phyloP scores from a whole-genome alignment of 2,329 filamentous ascomycete genomes.

The Pseudogymnoascus sp. region DNA sequence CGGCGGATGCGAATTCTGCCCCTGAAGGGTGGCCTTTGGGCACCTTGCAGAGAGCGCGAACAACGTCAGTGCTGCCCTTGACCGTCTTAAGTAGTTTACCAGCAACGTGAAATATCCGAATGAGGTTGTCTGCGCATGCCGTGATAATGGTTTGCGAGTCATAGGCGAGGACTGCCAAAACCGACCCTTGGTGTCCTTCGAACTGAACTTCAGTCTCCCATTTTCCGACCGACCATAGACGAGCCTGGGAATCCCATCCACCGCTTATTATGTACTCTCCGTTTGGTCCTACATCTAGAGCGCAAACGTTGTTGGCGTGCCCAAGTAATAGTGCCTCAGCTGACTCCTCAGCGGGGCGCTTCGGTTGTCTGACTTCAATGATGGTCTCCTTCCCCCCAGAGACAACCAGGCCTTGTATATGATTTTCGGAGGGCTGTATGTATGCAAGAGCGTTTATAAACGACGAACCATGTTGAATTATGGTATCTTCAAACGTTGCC shows the following conservation, averaged over 20 bases:
- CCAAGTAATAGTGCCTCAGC: slow-evolving; percentile 81
- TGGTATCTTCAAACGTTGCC: slow-evolving; percentile 66
- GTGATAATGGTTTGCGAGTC: slow-evolving; percentile 77
- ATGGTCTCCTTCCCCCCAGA: slow-evolving; percentile 88
- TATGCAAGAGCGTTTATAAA: slow-evolving; percentile 85
- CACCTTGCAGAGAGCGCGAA: slow-evolving; percentile 82
- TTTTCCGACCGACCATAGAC: slow-evolving; percentile 76
- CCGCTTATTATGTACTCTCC: slow-evolving; percentile 77
- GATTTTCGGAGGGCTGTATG: slow-evolving; percentile 56
- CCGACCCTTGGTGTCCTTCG: slow-evolving; percentile 68
- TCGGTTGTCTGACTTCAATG: slow-evolving; percentile 77
- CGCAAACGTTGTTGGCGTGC: slow-evolving; percentile 80
- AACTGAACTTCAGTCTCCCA: slow-evolving; percentile 74
- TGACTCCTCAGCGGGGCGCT: slow-evolving; percentile 60
- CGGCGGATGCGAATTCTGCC: slow-evolving; percentile 89
- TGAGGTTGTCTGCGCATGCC: slow-evolving; percentile 83
- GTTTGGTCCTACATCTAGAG: slow-evolving; percentile 69
- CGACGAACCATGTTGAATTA: slow-evolving; percentile 70
- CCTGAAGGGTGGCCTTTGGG: slow-evolving; percentile 68
- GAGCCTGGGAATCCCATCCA: slow-evolving; percentile 85
- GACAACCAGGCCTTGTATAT: slow-evolving; percentile 70
- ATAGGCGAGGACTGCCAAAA: slow-evolving; percentile 87
- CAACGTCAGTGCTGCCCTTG: slow-evolving; percentile 69
- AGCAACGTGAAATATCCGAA: slow-evolving; percentile 68
- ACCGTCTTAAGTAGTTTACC: slow-evolving; percentile 59